phyloP scores from a whole-genome alignment of 164 flowering plant species.

The Dillenia turbinata region DNA sequence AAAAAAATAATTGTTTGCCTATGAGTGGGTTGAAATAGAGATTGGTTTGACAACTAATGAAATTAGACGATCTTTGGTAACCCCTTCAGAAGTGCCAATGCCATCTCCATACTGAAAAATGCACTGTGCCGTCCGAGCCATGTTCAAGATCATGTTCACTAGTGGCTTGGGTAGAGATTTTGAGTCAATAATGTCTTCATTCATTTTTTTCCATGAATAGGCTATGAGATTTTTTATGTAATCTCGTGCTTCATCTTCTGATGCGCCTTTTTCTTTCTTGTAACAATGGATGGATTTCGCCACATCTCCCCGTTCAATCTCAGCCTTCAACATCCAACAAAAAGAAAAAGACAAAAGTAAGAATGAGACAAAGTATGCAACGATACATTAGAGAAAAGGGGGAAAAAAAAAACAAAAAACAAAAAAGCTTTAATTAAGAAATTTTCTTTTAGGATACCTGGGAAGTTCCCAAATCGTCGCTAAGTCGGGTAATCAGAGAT shows the following conservation, averaged over 20 bases:
- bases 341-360: too few relatives aligned
- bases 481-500: too few relatives aligned
- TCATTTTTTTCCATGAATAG: conserved; percentile 18
- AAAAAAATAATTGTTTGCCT: too few relatives aligned
- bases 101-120: conserved; percentile 19
- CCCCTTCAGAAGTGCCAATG: conserved; percentile 13
- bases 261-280: conserved; percentile 7
- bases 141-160: conserved; percentile 3
- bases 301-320: conserved; percentile 10
- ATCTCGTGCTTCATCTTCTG: conserved; percentile 15
- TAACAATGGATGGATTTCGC: conserved; percentile 13
- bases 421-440: too few relatives aligned
- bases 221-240: conserved; percentile 3
- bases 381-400: too few relatives aligned
- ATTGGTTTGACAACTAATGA: conserved; percentile 8
- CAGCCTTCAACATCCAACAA: conserved; percentile 8
- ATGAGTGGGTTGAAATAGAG: background rate
- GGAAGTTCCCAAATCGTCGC: conserved; percentile 6
- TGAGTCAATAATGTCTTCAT: conserved; percentile 8
- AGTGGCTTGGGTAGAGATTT: conserved; percentile 3
- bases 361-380: too few relatives aligned
- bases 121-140: conserved; percentile 12
- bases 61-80: conserved; percentile 6
- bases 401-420: too few relatives aligned
- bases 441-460: conserved; percentile 3